Base-by-base conservation (phyloP, 2,329 filamentous ascomycete genomes). In the Exophiala mesophila region DNA sequence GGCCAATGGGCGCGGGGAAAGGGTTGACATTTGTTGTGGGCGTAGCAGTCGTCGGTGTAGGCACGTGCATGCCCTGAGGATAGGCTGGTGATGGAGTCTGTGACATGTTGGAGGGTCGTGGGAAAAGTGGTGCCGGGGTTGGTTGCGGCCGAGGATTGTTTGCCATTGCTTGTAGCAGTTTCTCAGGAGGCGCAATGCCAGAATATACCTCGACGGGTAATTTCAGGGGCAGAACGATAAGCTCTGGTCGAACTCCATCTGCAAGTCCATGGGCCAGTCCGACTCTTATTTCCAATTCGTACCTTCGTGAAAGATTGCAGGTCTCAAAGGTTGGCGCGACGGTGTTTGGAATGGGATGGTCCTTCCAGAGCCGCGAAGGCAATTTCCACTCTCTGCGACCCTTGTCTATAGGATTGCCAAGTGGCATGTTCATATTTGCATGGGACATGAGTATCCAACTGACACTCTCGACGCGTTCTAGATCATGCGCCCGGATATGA, bases 311-410 rank as follows among this genome's bases (percentile, higher is more conserved):
- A 36, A 97, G 76, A 62, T 97, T 97, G 66, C 92, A 98, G 1
- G 88, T 87, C 36, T 80, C 73, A 60, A 98, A 98, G 0, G 81
- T 83, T 0, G 92, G 92, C 7, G 88, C 82, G 8, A 98, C 80
- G 0, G 86, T 90, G 60, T 87, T 92, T 2, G 90, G 92, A 4
- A 97, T 70, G 1, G 80, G 71, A 36, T 78, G 71, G 29, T 72
- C 71, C 49, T 77, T 77, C 92, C 92, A 98, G 29, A 90, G 60
- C 3, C 45, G 26, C 2, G 72, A 73, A 35, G 78, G 69, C 42
- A 88, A 83, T n/a, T 76, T 72, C 43, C 82, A 70, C 57, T 94
- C 85, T 8, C 77, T 77, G 33, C 80, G 79, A 5, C 79, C 69
- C 3, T 80, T 66, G 57, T 70, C 82, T 55, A 49, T 69, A 36